Base-by-base conservation (phyloP, 73 alveolate genomes). In the Paramecium pentaurelia region DNA sequence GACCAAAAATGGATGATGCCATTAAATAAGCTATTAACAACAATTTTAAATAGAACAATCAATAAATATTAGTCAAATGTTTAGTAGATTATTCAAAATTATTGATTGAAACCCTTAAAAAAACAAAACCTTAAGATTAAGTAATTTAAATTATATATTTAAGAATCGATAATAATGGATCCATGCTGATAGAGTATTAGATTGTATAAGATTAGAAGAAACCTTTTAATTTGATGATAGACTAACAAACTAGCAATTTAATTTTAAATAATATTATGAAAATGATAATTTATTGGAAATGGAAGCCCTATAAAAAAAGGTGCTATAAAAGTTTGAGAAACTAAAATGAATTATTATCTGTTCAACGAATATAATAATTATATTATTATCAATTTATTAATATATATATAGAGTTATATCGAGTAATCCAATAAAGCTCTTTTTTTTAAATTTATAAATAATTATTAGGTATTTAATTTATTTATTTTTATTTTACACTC, bases 181-280 rank as follows among this genome's bases (percentile, higher is more conserved):
- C 34, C 94, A 89, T 71, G 94, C 94, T 30, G 94, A 89, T 73
- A 77, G 94, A 47, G 88, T 89, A 11, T 73, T 89, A 18, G 94
- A 89, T 27, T 89, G 94, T 47, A 77, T 89, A 7, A 37, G 70
- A 71, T 83, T 89, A 38, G 94, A 89, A 2, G 77, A 28, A 25
- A 64, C 71, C 12, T 89, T 89, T n/a, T 64, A 42, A 73, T 89
- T 89, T 58, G 94, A 89, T 47, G 94, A 89, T 34, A 77, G 28
- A 30, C 27, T 36, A 14, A 89, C 86, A 34, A 89, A 89, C 34
- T 25, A 89, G 34, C 45, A 89, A 44, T 89, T 89, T 27, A 89
- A 89, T 83, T 89, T 89, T 32, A 89, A 89, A 49, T 73, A 71
- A 73, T 89, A 89, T 73, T 89, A 89, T 71, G 94, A 89, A 38